phyloP scores from a whole-genome alignment of 2,329 filamentous ascomycete species.

The Alternaria arborescens region DNA sequence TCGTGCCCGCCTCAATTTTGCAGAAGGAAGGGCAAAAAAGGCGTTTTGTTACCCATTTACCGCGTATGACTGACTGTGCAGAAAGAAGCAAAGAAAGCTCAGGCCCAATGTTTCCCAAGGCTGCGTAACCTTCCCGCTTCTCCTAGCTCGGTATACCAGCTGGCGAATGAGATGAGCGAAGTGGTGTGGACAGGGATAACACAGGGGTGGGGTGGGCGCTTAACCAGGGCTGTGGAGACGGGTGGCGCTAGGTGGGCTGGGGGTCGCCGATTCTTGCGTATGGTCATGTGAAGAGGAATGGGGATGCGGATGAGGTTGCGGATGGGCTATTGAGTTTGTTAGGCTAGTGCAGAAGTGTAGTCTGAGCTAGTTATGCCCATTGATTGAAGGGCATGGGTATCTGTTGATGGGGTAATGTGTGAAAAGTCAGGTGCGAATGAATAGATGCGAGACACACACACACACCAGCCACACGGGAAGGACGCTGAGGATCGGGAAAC shows the following conservation, averaged over 20 bases:
- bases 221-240: slow-evolving; percentile 22
- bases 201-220: slow-evolving; percentile 25
- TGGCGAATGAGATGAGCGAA: slow-evolving; percentile 29
- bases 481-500: not conserved
- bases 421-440: not conserved
- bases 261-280: slow-evolving; percentile 1
- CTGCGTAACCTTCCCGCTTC: slow-evolving; percentile 37
- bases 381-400: not conserved
- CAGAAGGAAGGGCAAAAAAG: not conserved
- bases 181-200: slow-evolving; percentile 9
- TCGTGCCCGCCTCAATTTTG: not conserved
- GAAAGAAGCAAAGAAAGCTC: not conserved
- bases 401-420: not conserved
- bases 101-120: slow-evolving; percentile 21
- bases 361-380: not conserved
- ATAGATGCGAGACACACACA: slow-evolving; percentile 1
- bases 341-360: not conserved
- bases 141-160: not conserved
- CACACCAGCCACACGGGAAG: not conserved
- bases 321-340: slow-evolving; percentile 5
- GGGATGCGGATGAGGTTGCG: slow-evolving; percentile 7
- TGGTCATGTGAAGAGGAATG: slow-evolving; percentile 6
- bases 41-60: not conserved
- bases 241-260: slow-evolving; percentile 13
- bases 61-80: not conserved